Conservation (phyloP, 179 eudicot species). For the Silene vulgaris region DNA sequence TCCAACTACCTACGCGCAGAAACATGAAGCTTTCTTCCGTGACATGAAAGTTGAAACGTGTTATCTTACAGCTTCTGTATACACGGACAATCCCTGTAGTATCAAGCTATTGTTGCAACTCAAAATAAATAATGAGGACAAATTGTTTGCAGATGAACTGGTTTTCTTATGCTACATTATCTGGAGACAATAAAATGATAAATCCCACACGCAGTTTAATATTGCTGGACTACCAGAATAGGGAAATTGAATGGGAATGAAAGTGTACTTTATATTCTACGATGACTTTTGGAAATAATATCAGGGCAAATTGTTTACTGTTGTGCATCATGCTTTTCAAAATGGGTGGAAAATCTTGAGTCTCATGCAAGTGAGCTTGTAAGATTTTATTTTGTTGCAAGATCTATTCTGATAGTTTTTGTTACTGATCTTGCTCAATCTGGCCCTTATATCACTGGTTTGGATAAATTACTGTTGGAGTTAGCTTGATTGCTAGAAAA, state of each 20-base stretch:
- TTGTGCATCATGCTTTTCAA: neutral
- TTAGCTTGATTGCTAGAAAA: neutral
- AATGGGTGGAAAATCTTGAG: constrained; percentile 3
- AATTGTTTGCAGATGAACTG: neutral
- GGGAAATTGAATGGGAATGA: neutral
- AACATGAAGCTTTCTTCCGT: neutral
- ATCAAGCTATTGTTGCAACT: neutral
- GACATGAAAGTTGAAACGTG: neutral
- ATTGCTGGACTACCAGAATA: neutral
- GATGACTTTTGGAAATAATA: neutral
- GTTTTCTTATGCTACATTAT: neutral
- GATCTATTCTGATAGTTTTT: neutral
- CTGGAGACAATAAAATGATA: neutral
- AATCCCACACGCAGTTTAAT: neutral
- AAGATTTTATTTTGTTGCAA: neutral
- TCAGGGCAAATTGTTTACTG: neutral
- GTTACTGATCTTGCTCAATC: constrained; percentile 5
- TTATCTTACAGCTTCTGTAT: neutral
- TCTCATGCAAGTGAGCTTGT: neutral
- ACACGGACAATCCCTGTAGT: neutral
- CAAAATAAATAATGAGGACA: neutral
- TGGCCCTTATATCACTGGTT: neutral
- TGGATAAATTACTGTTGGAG: neutral
- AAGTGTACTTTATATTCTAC: neutral
- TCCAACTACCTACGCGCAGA: too few species aligned